Evolutionary conservation across 2,329 filamentous ascomycete species (phyloP).

Genomic region (Aureobasidium sp.): DNA sequence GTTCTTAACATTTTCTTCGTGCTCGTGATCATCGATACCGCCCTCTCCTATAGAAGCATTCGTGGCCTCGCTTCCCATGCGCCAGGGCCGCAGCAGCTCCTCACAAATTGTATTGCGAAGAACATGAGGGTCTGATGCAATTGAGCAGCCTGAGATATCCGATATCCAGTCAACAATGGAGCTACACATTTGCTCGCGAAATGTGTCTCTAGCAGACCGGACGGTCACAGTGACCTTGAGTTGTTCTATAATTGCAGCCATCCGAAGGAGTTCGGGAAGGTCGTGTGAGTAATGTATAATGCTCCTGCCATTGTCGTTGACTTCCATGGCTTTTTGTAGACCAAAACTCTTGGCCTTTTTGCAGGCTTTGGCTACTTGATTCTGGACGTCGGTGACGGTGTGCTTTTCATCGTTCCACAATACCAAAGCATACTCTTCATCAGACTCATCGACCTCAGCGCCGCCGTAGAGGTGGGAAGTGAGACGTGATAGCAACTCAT

Average conservation of each 20-base stretch:
- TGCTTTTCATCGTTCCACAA: conserved; percentile 99
- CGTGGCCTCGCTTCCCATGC: conserved; percentile 71
- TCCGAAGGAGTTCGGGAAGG: conserved; percentile 63
- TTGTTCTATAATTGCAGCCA: conserved; percentile 82
- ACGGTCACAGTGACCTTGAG: conserved; percentile 96
- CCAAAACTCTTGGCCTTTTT: conserved; percentile 63
- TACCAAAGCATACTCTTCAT: conserved; percentile 72
- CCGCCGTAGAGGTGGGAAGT: conserved; percentile 62
- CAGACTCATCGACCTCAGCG: conserved; percentile 51
- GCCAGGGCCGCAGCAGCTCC: conserved; percentile 83
- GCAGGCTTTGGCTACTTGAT: conserved; percentile 87
- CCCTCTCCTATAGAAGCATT: conserved; percentile 71
- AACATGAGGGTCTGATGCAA: conserved; percentile 71
- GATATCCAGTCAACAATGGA: conserved; percentile 93
- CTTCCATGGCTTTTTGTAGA: conserved; percentile 71
- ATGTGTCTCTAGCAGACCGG: conserved; percentile 85
- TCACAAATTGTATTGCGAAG: conserved; percentile 80
- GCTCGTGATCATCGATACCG: conserved; percentile 75
- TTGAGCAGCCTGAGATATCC: conserved; percentile 83
- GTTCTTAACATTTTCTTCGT: conserved; percentile 43
- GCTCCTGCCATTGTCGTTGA: conserved; percentile 79
- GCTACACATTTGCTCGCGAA: conserved; percentile 97
- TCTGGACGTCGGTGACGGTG: conserved; percentile 80
- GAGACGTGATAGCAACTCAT: conserved; percentile 74
- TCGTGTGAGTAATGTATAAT: conserved; percentile 71